Evolutionary conservation across 2,329 filamentous ascomycete species (phyloP).

Genomic region (Ceratocystis smalleyi): DNA sequence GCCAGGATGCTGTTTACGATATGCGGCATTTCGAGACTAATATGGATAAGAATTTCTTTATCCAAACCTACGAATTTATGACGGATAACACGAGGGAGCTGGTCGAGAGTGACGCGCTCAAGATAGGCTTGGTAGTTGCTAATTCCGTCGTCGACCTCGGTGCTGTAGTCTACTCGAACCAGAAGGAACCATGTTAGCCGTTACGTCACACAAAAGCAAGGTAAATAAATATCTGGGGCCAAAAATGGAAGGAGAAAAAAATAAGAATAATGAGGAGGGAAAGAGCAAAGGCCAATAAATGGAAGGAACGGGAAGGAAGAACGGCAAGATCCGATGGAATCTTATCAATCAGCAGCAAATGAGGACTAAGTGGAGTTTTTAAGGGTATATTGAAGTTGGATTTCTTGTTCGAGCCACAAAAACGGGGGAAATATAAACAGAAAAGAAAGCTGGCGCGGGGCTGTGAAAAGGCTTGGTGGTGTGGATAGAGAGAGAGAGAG

Average conservation of each 20-base stretch:
- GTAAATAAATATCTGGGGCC: neutral
- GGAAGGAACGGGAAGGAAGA: neutral
- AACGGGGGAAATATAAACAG: neutral
- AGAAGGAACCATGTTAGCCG: constrained; percentile 6
- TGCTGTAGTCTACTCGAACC: constrained; percentile 9
- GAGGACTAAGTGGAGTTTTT: neutral
- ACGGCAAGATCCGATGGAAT: constrained; percentile 5
- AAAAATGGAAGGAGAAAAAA: neutral
- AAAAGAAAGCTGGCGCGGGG: neutral
- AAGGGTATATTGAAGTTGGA: neutral
- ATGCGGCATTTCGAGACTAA: neutral
- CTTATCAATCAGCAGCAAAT: neutral
- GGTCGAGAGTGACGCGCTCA: neutral
- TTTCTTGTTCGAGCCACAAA: neutral
- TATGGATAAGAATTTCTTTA: neutral
- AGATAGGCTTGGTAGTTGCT: constrained; percentile 12
- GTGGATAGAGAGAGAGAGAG: neutral
- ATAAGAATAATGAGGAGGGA: neutral
- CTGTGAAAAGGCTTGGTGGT: neutral
- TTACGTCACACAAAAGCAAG: neutral
- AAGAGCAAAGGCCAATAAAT: neutral
- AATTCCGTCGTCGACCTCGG: constrained; percentile 6
- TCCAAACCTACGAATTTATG: neutral
- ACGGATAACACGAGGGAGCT: constrained; percentile 1
- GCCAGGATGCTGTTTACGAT: neutral